Evolutionary conservation across 176 grass and related monocot species (phyloP), one percentile per base, ranked within the genome.

Genomic region (bread wheat (Triticum aestivum)): DNA sequence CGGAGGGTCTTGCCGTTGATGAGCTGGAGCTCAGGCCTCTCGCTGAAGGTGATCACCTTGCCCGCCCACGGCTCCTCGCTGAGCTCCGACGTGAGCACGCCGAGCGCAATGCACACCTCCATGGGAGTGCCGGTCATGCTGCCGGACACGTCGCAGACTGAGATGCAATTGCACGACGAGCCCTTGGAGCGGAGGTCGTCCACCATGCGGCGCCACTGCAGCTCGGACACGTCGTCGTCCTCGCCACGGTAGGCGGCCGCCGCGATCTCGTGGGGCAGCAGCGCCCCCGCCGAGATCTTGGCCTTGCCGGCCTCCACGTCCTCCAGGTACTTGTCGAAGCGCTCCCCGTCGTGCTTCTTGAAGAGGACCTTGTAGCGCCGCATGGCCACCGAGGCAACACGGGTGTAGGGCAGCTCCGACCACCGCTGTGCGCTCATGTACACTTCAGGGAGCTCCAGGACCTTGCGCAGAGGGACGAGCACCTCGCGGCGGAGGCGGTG

Each of bases 321-420:
- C 20, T 61, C 56, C 20, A 61, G 56, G 56, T 61, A 61, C 56
- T n/a, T 61, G 56, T n/a, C 56, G 56, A 61, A 61, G 56, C 56
- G 56, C 56, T 21, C 56, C 56, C n/a, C 56, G 56, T 61, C 56
- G 8, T 61, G 56, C 56, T 61, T 61, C 56, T 61, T 61, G 56
- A 61, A 61, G 20, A 61, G 56, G 56, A 17, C 0, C 35, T 84
- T 84, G 45, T 90, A 92, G 61, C 78, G 85, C 84, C 77, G 71
- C 91, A 92, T 92, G 47, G 84, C 87, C 27, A 87, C 80, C 35
- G 84, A 87, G 9, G 87, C 88, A 8, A 92, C 91, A 65, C 84
- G 87, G 21, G 71, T 32, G 83, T 92, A 92, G 18, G 91, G 84
- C 66, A 92, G 69, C 65, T 64, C 58, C 18, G 38, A 39, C 91